Percentiles rank a stretch among this genome's conserved stretches.
These are phyloP conservation scores for Eutrema heterophyllum DNA, from an alignment of 345 rosid species.

Conservation along the genomic window DNA sequence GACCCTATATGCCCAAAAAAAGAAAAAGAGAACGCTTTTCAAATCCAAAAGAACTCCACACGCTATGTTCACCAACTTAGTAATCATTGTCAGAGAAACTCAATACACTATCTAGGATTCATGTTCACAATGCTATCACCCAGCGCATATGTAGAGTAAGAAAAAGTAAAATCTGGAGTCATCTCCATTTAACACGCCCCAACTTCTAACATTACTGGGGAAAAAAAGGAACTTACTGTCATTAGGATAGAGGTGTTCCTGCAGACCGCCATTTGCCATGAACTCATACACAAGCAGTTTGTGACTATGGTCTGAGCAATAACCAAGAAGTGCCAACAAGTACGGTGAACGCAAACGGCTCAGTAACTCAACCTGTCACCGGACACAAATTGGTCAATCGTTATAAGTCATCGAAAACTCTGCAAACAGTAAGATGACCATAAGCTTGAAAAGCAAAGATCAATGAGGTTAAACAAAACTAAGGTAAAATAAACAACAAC, in stretches of 20 bases:
- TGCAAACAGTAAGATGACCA: neutral
- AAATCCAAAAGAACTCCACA: neutral
- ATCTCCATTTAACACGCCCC: neutral
- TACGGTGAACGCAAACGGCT: constrained; percentile 68
- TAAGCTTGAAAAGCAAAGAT: neutral
- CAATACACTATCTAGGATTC: neutral
- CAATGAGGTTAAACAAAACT: neutral
- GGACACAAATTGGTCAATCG: constrained; percentile 17
- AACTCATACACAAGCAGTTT: constrained; percentile 76
- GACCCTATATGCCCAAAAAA: constrained; percentile 42
- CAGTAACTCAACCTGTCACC: constrained; percentile 70
- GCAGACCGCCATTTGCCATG: constrained; percentile 83
- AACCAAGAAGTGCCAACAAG: constrained; percentile 73
- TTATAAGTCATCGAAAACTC: neutral
- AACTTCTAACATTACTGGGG: neutral
- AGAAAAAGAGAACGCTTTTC: neutral
- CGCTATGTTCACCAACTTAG: neutral
- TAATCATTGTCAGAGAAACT: neutral
- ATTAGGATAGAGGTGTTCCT: constrained; percentile 76
- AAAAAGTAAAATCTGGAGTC: neutral
- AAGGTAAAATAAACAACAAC: constrained; percentile 28
- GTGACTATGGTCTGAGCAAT: constrained; percentile 60
- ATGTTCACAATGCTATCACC: neutral
- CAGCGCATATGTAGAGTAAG: neutral
- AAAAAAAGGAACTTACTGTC: constrained; percentile 42